Percentiles rank a stretch among this genome's conserved stretches.
Conservation (phyloP, 768 basidiomycete genomes). For the Strobilomyces echinocephalus region DNA sequence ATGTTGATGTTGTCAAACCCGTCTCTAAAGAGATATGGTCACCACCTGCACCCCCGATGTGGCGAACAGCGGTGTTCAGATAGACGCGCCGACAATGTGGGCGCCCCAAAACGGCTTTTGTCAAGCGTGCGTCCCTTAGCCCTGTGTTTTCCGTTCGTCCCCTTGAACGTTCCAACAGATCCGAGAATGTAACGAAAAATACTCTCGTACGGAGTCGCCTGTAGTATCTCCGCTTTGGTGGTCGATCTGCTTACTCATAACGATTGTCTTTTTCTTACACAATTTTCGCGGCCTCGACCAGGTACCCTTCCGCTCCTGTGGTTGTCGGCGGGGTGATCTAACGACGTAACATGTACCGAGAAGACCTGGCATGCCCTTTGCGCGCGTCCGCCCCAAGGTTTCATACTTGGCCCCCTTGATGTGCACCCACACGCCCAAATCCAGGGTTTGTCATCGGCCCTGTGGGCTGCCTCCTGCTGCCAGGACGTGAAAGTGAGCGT, state of each 20-base stretch:
- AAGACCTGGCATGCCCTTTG: slow-evolving; percentile 28
- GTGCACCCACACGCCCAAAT: slow-evolving; percentile 13
- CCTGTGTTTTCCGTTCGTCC: slow-evolving; percentile 8
- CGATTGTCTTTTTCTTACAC: slow-evolving; percentile 11
- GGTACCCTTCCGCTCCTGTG: slow-evolving; percentile 8
- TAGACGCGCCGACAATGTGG: slow-evolving; percentile 17
- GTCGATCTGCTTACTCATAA: slow-evolving; percentile 1
- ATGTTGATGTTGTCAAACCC: slow-evolving; percentile 8
- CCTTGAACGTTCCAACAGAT: slow-evolving; percentile 24
- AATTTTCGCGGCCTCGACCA: slow-evolving; percentile 2
- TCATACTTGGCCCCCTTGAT: slow-evolving; percentile 11
- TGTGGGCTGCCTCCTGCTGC: slow-evolving; percentile 13
- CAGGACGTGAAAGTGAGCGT: slow-evolving; percentile 11
- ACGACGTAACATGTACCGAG: slow-evolving; percentile 11
- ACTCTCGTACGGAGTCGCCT: neutral
- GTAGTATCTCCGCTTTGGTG: slow-evolving; percentile 3
- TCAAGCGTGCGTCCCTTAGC: neutral
- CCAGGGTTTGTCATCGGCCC: slow-evolving; percentile 22
- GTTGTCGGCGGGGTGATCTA: slow-evolving; percentile 9
- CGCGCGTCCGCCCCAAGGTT: slow-evolving; percentile 20
- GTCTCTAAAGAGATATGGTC: neutral
- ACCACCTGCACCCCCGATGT: slow-evolving; percentile 6
- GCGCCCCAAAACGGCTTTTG: slow-evolving; percentile 20
- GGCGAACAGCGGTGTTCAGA: neutral
- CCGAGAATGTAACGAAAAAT: slow-evolving; percentile 2